Percentiles rank a stretch among this genome's conserved stretches.
These are phyloP conservation scores for Aspergillus tubingensis DNA, from an alignment of 2,329 filamentous ascomycete species.

Conservation along the genomic window DNA sequence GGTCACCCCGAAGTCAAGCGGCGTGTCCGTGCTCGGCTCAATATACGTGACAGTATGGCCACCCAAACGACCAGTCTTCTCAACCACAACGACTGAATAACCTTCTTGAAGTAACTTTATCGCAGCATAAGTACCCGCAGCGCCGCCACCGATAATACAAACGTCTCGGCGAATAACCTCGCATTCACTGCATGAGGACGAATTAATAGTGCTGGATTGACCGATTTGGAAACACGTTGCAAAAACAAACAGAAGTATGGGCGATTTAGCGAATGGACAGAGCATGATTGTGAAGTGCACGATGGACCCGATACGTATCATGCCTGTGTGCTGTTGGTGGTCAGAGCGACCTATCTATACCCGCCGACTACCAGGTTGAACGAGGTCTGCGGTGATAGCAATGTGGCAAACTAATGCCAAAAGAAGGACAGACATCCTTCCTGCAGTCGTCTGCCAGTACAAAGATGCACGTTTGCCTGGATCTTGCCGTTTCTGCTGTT, in stretches of 20 bases:
- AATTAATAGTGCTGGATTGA: neutral
- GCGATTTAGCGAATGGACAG: neutral
- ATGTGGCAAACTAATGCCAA: too few species aligned
- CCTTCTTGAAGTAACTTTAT: constrained; percentile 28
- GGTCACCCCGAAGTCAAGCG: constrained; percentile 35
- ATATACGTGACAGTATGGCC: constrained; percentile 31
- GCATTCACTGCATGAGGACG: neutral
- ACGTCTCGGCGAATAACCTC: constrained; percentile 27
- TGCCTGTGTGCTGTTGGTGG: too few species aligned
- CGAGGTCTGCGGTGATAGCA: too few species aligned
- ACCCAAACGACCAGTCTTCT: constrained; percentile 28
- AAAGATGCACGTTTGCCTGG: too few species aligned
- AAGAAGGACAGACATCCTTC: too few species aligned
- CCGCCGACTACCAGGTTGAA: too few species aligned
- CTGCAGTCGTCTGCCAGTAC: too few species aligned
- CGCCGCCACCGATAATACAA: constrained; percentile 33
- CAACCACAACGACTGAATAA: constrained; percentile 29
- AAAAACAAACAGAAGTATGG: neutral
- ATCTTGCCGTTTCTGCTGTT: too few species aligned
- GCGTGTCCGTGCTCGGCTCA: constrained; percentile 20
- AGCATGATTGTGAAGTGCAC: neutral
- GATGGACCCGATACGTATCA: too few species aligned
- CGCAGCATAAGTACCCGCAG: constrained; percentile 33
- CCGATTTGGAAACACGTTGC: neutral
- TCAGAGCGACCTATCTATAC: too few species aligned